Conservation (phyloP, 192 early-diverging fungal species). For the Coemansia asiatica region DNA sequence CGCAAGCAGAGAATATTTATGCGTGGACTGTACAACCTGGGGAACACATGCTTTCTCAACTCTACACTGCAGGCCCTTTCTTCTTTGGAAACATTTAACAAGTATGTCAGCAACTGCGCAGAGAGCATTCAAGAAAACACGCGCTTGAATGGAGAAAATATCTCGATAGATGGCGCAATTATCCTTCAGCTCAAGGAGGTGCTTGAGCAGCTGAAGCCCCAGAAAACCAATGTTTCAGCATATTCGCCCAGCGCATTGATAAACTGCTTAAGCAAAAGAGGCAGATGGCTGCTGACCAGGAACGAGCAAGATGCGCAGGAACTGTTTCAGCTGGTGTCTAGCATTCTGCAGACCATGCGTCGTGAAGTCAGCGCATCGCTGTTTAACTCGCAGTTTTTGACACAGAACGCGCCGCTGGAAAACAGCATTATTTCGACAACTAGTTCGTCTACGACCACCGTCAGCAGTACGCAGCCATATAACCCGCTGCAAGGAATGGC, state of each 20-base stretch:
- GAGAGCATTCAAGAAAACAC: not conserved
- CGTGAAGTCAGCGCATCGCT: slow-evolving; percentile 36
- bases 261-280: slow-evolving; percentile 52
- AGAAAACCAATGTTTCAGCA: slow-evolving; percentile 30
- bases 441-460: not conserved
- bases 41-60: slow-evolving; percentile 91
- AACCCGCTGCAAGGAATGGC: slow-evolving; percentile 59
- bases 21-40: slow-evolving; percentile 75
- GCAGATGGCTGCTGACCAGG: slow-evolving; percentile 56
- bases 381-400: slow-evolving; percentile 34
- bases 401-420: slow-evolving; percentile 24
- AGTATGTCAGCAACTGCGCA: slow-evolving; percentile 46
- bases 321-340: slow-evolving; percentile 60
- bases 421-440: slow-evolving; percentile 28
- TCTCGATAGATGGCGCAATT: slow-evolving; percentile 33
- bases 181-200: slow-evolving; percentile 27
- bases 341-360: slow-evolving; percentile 31
- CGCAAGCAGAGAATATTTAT: slow-evolving; percentile 46
- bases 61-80: slow-evolving; percentile 64
- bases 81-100: slow-evolving; percentile 28
- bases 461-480: slow-evolving; percentile 12
- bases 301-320: slow-evolving; percentile 67
- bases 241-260: slow-evolving; percentile 51
- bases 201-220: slow-evolving; percentile 37
- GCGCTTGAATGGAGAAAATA: not conserved